Evolutionary conservation across 1,284 basidiomycete genomes (phyloP).

Genomic region (Trametes hirsuta): DNA sequence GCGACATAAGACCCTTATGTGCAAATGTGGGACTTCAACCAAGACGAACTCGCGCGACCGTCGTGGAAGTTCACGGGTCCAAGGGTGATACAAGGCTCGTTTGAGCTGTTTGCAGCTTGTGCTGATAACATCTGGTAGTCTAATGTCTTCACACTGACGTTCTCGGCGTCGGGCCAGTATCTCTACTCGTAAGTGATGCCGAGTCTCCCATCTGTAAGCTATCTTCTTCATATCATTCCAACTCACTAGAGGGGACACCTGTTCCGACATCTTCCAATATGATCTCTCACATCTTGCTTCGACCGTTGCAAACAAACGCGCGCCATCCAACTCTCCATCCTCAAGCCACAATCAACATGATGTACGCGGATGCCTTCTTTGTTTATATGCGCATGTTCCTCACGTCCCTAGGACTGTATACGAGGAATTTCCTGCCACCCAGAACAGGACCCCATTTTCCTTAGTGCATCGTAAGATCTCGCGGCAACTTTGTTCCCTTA

Average conservation of each 20-base stretch:
- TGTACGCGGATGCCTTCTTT: background rate
- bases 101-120: background rate
- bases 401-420: constrained; percentile 54
- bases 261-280: constrained; percentile 59
- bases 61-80: constrained; percentile 53
- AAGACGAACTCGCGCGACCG: constrained; percentile 55
- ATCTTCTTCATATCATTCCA: background rate
- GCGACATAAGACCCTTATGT: constrained; percentile 55
- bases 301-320: constrained; percentile 23
- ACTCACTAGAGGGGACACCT: constrained; percentile 60
- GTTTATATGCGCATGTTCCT: background rate
- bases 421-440: constrained; percentile 66
- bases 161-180: constrained; percentile 64
- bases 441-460: constrained; percentile 62
- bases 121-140: constrained; percentile 40
- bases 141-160: constrained; percentile 71
- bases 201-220: background rate
- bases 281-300: constrained; percentile 43
- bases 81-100: constrained; percentile 38
- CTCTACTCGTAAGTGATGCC: constrained; percentile 60
- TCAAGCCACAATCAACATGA: constrained; percentile 12
- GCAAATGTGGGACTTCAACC: constrained; percentile 72
- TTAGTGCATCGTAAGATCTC: constrained; percentile 61
- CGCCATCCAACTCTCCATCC: background rate
- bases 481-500: background rate